Evolutionary conservation across 2,329 filamentous ascomycete genomes (phyloP).

Genomic region (Pyrenochaeta sp.): DNA sequence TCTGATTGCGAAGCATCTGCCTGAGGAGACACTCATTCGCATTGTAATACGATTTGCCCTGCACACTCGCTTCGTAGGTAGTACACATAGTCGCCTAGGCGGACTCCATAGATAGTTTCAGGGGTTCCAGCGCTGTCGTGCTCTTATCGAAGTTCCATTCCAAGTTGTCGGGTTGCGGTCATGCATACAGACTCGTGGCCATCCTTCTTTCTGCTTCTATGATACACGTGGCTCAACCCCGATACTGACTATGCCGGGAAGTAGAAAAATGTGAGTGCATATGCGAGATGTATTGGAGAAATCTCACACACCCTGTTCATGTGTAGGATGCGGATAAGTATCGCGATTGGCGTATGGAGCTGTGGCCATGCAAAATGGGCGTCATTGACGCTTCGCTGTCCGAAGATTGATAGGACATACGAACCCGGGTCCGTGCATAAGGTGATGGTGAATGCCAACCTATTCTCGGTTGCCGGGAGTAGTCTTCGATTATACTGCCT

Average conservation of each 20-base stretch:
- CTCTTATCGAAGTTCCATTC: constrained; percentile 14
- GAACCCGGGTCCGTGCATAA: constrained; percentile 16
- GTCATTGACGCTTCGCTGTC: constrained; percentile 19
- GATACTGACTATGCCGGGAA: constrained; percentile 21
- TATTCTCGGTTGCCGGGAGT: constrained; percentile 20
- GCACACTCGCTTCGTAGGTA: constrained; percentile 21
- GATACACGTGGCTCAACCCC: constrained; percentile 34
- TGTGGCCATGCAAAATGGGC: constrained; percentile 5
- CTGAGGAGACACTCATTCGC: constrained; percentile 1
- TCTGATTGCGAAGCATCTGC: constrained; percentile 2
- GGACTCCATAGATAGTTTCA: constrained; percentile 19
- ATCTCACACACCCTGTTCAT: constrained; percentile 12
- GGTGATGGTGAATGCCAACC: constrained; percentile 10
- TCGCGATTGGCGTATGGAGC: constrained; percentile 3
- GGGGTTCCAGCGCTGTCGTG: constrained; percentile 15
- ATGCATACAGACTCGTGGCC: constrained; percentile 28
- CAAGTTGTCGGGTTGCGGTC: constrained; percentile 21
- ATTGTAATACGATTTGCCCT: neutral
- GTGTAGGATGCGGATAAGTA: constrained; percentile 16
- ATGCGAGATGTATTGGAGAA: constrained; percentile 28
- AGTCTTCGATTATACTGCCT: constrained; percentile 1
- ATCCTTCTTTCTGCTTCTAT: constrained; percentile 16
- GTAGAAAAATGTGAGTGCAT: constrained; percentile 19
- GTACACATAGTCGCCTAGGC: constrained; percentile 2
- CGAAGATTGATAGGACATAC: constrained; percentile 27